Evolutionary conservation across 2,329 filamentous ascomycete genomes (phyloP), one percentile per base, ranked within the genome.

Genomic region (Tolypocladium tropicale): DNA sequence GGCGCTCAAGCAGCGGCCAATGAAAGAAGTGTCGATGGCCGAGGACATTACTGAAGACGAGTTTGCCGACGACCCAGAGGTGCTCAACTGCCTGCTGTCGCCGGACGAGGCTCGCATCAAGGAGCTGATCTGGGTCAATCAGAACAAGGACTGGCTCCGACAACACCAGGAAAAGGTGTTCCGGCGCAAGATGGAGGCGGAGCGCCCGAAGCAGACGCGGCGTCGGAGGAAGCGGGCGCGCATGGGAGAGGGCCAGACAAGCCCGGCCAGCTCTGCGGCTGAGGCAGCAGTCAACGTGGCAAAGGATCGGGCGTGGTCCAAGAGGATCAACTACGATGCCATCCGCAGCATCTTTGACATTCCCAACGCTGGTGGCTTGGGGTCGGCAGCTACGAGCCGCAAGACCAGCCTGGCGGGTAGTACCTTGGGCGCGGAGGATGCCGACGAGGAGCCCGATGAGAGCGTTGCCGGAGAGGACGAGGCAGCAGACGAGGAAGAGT

Each of bases 111-210:
- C 86, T 2, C 81, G 81, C 36, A 83, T 91, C 66, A 97, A 96
- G 70, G 92, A 96, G 70, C 84, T 85, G 58, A 89, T 97, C 54
- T 99, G 94, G 94, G 85, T 95, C 48, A 92, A 93, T 58, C 86
- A 92, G 67, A 97, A 99, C 71, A 91, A 94, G 68, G 90, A 95
- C 62, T 99, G 92, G 82, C 78, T 99, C 41, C 88, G 93, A 10
- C 82, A 85, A 52, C 88, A 95, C 67, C 91, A 96, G 66, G 84
- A 89, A 58, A 95, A 94, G 70, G 79, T 88, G 7, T 86, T 95
- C 56, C 82, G 88, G 41, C 82, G 85, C 57, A 89, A 91, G 70
- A 74, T 82, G 59, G 81, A 81, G 57, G 78, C 78, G 11, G 79
- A 72, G 64, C 76, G 70, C 61, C 80, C 76, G 56, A 88, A 79